A percentile compares a stretch with the other conserved stretches of the same genome.
Conservation (phyloP, 23 red algal genomes). For the Rhodosorus marinus region DNA sequence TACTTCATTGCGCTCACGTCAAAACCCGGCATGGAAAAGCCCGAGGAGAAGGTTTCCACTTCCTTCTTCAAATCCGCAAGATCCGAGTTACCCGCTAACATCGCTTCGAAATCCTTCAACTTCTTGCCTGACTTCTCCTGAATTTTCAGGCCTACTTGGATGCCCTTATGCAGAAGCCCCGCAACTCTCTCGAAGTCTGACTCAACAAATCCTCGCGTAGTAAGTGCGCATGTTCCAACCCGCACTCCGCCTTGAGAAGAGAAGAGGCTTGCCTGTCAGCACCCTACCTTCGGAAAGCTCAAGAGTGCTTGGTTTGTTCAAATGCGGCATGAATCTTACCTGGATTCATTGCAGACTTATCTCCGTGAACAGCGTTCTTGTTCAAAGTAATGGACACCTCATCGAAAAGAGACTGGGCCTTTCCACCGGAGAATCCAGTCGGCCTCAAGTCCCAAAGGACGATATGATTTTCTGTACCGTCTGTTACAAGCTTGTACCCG, state of each 20-base stretch:
- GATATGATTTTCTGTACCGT: slow-evolving; percentile 98
- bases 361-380: slow-evolving; percentile 93
- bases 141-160: slow-evolving; percentile 43
- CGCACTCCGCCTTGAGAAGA: no score
- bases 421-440: slow-evolving; percentile 46
- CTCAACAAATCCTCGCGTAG: slow-evolving; percentile 60
- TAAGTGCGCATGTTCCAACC: slow-evolving; percentile 87
- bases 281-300: no score
- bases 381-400: slow-evolving; percentile 83
- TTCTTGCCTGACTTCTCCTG: slow-evolving; percentile 77
- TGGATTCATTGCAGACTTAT: slow-evolving; percentile 68
- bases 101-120: slow-evolving; percentile 75
- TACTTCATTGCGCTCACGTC: background rate
- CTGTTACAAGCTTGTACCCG: slow-evolving; percentile 81
- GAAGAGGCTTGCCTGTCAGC: no score
- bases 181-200: slow-evolving; percentile 63
- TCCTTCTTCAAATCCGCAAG: slow-evolving; percentile 28
- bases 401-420: slow-evolving; percentile 85
- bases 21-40: slow-evolving; percentile 7
- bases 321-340: no score
- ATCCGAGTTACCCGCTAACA: slow-evolving; percentile 32
- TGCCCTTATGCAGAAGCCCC: slow-evolving; percentile 41
- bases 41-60: slow-evolving; percentile 14
- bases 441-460: slow-evolving; percentile 88
- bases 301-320: no score